These are phyloP conservation scores for Stachybotrys elegans DNA, from an alignment of 2,329 filamentous ascomycete species.

Conservation along the genomic window DNA sequence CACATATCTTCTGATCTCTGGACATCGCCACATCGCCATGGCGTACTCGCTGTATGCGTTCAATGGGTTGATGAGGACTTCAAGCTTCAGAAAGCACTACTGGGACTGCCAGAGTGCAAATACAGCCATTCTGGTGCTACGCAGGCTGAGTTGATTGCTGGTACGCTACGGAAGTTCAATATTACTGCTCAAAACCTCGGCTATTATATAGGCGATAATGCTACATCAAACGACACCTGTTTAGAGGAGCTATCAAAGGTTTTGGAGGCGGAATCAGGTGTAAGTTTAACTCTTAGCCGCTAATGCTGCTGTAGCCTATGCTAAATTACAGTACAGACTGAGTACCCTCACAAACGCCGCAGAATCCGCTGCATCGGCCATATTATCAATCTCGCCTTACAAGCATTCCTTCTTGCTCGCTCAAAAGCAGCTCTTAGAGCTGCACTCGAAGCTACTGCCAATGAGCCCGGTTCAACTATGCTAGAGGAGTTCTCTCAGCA, in stretches of 20 bases:
- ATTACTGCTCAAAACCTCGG: not conserved
- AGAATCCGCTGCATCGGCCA: conserved; percentile 1
- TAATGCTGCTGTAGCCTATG: not conserved
- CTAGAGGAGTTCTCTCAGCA: not conserved
- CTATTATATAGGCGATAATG: conserved; percentile 2
- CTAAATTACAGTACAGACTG: not conserved
- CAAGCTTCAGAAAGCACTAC: conserved; percentile 1
- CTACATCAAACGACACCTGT: conserved; percentile 4
- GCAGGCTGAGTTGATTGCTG: not conserved
- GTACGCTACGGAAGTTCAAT: not conserved
- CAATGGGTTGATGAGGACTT: conserved; percentile 3
- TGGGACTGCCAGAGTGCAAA: not conserved
- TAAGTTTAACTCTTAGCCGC: not conserved
- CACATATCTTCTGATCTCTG: conserved; percentile 2
- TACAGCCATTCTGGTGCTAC: conserved; percentile 2
- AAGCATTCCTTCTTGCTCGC: conserved; percentile 1
- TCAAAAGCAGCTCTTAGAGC: conserved; percentile 1
- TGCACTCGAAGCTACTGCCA: not conserved
- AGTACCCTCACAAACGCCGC: not conserved
- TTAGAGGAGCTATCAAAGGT: not conserved
- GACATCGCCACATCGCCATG: conserved; percentile 4
- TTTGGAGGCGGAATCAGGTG: not conserved
- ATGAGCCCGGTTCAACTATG: not conserved
- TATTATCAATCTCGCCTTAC: conserved; percentile 4
- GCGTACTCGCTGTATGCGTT: not conserved